These are phyloP conservation scores for Dryadomyces quercivorus DNA, from an alignment of 2,329 filamentous ascomycete species.

Conservation along the genomic window DNA sequence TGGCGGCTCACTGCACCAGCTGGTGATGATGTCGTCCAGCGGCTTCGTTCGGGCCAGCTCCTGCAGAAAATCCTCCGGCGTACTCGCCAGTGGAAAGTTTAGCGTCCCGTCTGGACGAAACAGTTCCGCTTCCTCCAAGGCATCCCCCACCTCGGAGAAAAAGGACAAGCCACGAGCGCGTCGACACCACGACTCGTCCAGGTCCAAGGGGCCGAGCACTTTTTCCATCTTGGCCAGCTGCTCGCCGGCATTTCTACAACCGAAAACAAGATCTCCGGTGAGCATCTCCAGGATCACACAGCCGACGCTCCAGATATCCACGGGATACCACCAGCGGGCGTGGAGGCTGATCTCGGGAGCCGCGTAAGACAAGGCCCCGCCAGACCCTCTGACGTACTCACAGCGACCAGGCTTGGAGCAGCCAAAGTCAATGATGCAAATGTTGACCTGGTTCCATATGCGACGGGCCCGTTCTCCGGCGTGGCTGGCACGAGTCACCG, in stretches of 20 bases:
- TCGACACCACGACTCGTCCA: no score
- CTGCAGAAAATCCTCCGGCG: no score
- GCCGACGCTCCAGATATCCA: conserved; percentile 96
- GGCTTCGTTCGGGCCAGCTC: not conserved
- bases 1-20: no score
- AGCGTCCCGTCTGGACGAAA: not conserved
- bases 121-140: not conserved
- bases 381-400: not conserved
- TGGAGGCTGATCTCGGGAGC: conserved; percentile 89
- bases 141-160: no score
- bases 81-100: no score
- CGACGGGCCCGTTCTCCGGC: no score
- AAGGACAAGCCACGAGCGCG: no score
- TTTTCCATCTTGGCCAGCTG: not conserved
- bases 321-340: conserved; percentile 92
- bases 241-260: fast-evolving
- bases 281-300: conserved; percentile 99
- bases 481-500: no score
- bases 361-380: conserved; percentile 42
- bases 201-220: not conserved
- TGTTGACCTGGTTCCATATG: not conserved
- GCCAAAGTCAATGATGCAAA: not conserved
- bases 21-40: not conserved
- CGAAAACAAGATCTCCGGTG: conserved; percentile 54
- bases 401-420: not conserved